Evolutionary conservation across 2,329 filamentous ascomycete species (phyloP), one percentile per base, ranked within the genome.

Genomic region (Colletotrichum cordylinicola): DNA sequence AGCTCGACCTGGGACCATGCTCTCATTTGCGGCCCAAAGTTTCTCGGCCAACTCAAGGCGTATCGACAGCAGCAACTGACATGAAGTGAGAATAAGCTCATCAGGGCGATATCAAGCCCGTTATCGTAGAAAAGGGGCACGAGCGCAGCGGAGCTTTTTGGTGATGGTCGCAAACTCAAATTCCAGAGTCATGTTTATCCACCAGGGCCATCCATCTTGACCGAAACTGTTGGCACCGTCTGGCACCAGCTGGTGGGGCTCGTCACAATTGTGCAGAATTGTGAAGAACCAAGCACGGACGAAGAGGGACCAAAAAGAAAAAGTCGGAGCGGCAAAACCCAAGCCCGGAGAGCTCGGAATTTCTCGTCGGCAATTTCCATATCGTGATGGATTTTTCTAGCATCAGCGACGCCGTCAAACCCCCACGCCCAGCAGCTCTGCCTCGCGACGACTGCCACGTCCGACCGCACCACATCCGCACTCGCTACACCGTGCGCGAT

Each of bases 321-420:
- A 65, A 15, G 16, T 64, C 73, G 73, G 73, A 56, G 39, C 62
- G 73, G 73, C 13, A 9, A 73, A 75, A 75, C 73, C 37, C 27
- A 24, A 8, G 9, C 18, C 55, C 62, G 62, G 70, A 31, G 21
- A 18, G 21, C 58, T 62, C 71, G 74, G 74, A 76, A 76, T 76
- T 76, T 76, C 43, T 76, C 71, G 60, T 75, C 71, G 66, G 74
- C 71, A 70, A 67, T 61, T 39, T 75, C 48, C 55, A 72, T 60
- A 6, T 69, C 56, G 43, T 69, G 60, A 71, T 67, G 74, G 72
- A 67, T 62, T 76, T 76, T 76, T 67, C 52, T 74, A 39, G 66
- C 55, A 66, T 64, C 52, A 37, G 39, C 55, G 71, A 55, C 48
- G 70, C 27, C 24, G 31, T 35, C 39, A 48, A 55, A 31, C 31